Evolutionary conservation across 495 filamentous ascomycete genomes (phyloP).

Genomic region (Penicillium robsamsonii): DNA sequence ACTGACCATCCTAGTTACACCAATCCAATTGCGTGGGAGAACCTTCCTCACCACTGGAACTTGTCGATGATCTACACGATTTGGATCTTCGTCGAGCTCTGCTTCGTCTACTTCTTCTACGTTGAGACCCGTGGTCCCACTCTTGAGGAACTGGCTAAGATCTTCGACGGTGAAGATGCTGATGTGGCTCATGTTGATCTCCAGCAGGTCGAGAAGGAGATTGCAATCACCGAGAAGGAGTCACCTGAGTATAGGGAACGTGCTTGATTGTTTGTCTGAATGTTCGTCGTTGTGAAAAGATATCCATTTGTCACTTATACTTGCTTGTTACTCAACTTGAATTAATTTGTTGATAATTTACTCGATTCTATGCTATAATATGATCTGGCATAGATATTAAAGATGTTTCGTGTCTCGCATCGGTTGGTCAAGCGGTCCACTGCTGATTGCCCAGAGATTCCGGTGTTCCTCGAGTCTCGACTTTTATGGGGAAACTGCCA

Average conservation of each 20-base stretch:
- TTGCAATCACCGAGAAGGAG: conserved; percentile 7
- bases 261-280: conserved; percentile 5
- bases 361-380: not conserved
- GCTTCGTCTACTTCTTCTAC: conserved; percentile 62
- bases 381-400: not conserved
- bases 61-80: conserved; percentile 57
- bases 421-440: no score
- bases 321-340: not conserved
- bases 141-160: conserved; percentile 61
- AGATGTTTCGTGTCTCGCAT: no score
- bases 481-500: no score
- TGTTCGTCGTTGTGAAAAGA: not conserved
- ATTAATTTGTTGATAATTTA: not conserved
- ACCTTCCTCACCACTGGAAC: conserved; percentile 52
- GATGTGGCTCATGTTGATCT: conserved; percentile 33
- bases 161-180: conserved; percentile 58
- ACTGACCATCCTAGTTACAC: conserved; percentile 15
- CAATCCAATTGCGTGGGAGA: conserved; percentile 56
- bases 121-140: conserved; percentile 63
- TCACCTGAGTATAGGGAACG: not conserved
- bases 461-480: no score
- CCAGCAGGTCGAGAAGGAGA: conserved; percentile 20
- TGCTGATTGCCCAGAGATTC: no score
- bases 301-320: not conserved
- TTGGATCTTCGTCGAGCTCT: conserved; percentile 58